Evolutionary conservation across 2,329 filamentous ascomycete genomes (phyloP), one percentile per base, ranked within the genome.

Genomic region (Lecanicillium sp.): DNA sequence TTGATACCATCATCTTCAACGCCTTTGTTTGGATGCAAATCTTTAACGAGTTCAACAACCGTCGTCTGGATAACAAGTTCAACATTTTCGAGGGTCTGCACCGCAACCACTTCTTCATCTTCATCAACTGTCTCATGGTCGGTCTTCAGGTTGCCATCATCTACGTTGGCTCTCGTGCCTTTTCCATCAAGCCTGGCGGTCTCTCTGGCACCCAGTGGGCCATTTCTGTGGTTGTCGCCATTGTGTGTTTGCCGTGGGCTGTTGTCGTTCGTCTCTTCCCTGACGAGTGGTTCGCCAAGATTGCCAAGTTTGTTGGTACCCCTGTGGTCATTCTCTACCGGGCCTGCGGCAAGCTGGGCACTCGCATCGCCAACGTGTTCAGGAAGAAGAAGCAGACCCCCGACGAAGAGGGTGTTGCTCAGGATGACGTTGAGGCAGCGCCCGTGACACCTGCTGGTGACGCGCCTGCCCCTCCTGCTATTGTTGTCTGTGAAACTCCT

Each of bases 81-180:
- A 94, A 94, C 58, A 82, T 94, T 41, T 86, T 94, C 42, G 86
- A 94, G 58, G 84, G 84, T 40, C 77, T 94, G 41, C 71, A 74
- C 15, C 73, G 71, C 49, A 94, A 94, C 57, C 78, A 72, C 54
- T 92, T 89, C 69, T 94, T 94, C 65, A 71, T 89, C 20, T 67
- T 67, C 18, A 94, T 94, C 60, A 85, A 88, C 60, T 53, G 73
- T 39, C 71, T 92, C 59, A 94, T 94, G 81, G 71, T 92, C 43
- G 86, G 77, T 46, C 85, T 85, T 8, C 88, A 95, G 54, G 66
- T 88, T 15, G 74, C 94, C 63, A 94, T 94, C 54, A 75, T 94
- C 48, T 92, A 85, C 49, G 75, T 94, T 40, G 87, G 87, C 45
- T 80, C 83, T 29, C 62, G 68, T 9, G 85, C 87, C 2, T 90